Evolutionary conservation across 495 filamentous ascomycete species (phyloP).

Genomic region (Hyphodiscus hymeniophilus): DNA sequence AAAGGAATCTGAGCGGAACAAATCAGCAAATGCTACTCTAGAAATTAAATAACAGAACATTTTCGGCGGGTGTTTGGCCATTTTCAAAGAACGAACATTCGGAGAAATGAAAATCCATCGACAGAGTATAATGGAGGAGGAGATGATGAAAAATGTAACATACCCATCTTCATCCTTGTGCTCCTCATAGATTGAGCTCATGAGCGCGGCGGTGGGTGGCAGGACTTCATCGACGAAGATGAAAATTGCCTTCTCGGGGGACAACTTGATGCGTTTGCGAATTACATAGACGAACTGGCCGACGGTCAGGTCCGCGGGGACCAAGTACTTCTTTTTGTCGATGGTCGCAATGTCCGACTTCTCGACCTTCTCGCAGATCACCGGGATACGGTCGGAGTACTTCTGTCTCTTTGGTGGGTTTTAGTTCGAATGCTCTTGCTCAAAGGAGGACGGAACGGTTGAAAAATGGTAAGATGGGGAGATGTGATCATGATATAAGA

Average conservation of each 20-base stretch:
- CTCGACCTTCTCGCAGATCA: slow-evolving; percentile 99
- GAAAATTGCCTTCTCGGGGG: slow-evolving; percentile 99
- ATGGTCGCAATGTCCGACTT: slow-evolving; percentile 99
- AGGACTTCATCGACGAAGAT: slow-evolving; percentile 99
- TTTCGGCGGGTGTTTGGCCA: too few species aligned
- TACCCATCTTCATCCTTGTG: slow-evolving; percentile 80
- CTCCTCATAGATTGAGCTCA: slow-evolving; percentile 99
- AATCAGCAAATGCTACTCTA: background rate
- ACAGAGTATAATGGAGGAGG: slow-evolving; percentile 14
- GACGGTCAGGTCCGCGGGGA: slow-evolving; percentile 94
- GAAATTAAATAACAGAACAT: too few species aligned
- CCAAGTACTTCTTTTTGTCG: slow-evolving; percentile 99
- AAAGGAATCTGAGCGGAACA: slow-evolving; percentile 23
- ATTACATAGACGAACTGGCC: slow-evolving; percentile 99
- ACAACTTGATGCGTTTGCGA: slow-evolving; percentile 99
- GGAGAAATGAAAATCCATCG: background rate
- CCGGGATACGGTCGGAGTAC: slow-evolving; percentile 96
- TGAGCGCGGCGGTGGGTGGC: slow-evolving; percentile 91
- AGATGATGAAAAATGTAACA: slow-evolving; percentile 14
- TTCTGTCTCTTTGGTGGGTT: slow-evolving; percentile 60
- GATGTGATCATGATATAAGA: too few species aligned
- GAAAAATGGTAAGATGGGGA: too few species aligned
- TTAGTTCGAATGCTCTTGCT: too few species aligned
- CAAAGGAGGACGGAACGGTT: too few species aligned
- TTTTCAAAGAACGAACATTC: too few species aligned